These are phyloP conservation scores for Tricholomella constricta DNA, from an alignment of 768 basidiomycete species.

Conservation along the genomic window DNA sequence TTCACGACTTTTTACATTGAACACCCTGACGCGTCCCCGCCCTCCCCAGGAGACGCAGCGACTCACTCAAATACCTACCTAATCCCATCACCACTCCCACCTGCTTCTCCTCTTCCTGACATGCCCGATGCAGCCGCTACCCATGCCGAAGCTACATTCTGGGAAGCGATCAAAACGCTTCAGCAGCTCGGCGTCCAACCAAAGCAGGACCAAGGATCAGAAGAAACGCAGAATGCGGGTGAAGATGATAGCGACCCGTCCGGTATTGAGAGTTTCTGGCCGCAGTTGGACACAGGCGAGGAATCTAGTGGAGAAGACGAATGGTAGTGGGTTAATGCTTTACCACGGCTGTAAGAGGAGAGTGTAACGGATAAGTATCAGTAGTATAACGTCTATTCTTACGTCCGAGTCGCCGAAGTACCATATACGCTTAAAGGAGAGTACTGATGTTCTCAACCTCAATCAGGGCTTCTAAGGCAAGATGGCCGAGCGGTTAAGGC, in stretches of 20 bases:
- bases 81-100: constrained; percentile 31
- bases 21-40: constrained; percentile 20
- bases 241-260: background rate
- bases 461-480: constrained; percentile 34
- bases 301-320: constrained; percentile 15
- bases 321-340: no score
- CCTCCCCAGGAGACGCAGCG: constrained; percentile 7
- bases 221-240: background rate
- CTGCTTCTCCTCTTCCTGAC: constrained; percentile 46
- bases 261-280: constrained; percentile 21
- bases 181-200: constrained; percentile 11
- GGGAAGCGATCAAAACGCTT: constrained; percentile 40
- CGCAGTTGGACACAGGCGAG: constrained; percentile 14
- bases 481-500: constrained; percentile 51
- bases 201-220: background rate
- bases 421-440: no score
- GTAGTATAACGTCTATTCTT: no score
- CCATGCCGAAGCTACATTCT: constrained; percentile 61
- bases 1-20: constrained; percentile 63
- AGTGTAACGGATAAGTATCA: no score
- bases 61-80: constrained; percentile 7
- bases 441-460: background rate
- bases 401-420: no score
- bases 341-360: no score
- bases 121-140: constrained; percentile 56